Percentiles rank a stretch among this genome's conserved stretches.
Evolutionary conservation across 345 rosid genomes (phyloP).

Genomic region (Rhodomyrtus tomentosa): DNA sequence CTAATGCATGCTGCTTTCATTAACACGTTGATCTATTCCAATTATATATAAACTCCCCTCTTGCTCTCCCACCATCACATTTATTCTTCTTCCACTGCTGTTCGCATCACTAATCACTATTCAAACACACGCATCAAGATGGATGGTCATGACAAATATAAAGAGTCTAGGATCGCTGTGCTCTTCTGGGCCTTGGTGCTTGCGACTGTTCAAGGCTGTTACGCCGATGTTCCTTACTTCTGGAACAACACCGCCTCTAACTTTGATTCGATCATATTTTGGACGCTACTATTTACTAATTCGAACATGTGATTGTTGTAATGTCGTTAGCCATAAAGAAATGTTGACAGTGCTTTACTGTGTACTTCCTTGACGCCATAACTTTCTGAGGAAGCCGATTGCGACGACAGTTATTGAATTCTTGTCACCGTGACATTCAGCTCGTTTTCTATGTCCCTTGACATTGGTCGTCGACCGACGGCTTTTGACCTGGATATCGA

Average conservation of each 20-base stretch:
- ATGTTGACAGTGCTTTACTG: not conserved
- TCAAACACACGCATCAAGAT: not conserved
- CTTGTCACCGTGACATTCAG: constrained; percentile 18
- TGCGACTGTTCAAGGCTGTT: constrained; percentile 1
- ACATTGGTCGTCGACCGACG: constrained; percentile 69
- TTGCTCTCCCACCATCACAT: not conserved
- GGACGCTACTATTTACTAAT: not conserved
- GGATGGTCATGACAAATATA: not conserved
- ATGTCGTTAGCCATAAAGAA: not conserved
- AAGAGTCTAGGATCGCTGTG: not conserved
- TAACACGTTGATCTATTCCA: not conserved
- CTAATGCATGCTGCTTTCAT: not conserved
- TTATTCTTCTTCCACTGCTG: too few relatives aligned
- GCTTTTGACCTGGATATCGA: constrained; percentile 68
- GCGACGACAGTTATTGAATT: not conserved
- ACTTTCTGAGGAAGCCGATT: not conserved
- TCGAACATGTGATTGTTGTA: not conserved
- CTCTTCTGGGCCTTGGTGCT: not conserved
- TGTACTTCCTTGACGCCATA: not conserved
- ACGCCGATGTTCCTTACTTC: constrained; percentile 8
- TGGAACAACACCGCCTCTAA: not conserved
- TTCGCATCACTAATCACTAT: not conserved
- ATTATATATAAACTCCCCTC: too few relatives aligned
- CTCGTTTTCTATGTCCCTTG: constrained; percentile 45
- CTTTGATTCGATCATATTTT: not conserved